Percentiles rank a stretch among this genome's conserved stretches.
phyloP scores from a whole-genome alignment of 208 protist genomes.

The Crithidia mellificae region DNA sequence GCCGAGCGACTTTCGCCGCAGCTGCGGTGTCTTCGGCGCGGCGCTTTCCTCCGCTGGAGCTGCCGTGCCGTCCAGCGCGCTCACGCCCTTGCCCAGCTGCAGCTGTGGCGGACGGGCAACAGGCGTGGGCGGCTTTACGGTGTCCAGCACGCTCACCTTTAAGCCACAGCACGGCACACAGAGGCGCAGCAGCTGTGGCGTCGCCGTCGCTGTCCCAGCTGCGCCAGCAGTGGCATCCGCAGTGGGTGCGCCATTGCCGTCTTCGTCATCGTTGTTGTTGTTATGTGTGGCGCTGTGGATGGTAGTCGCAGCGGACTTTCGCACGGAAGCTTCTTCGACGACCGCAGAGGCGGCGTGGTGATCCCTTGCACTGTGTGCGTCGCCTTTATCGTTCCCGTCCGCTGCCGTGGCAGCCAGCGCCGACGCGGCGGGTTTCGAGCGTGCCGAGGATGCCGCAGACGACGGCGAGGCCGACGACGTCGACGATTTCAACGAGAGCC shows the following conservation, averaged over 20 bases:
- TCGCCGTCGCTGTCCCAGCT: too few species aligned
- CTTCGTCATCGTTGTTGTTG: too few species aligned
- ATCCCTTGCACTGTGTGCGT: not conserved
- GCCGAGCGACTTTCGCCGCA: not conserved
- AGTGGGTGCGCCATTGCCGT: too few species aligned
- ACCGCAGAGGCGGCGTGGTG: not conserved
- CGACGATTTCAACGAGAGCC: constrained; percentile 8
- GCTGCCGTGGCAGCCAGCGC: not conserved
- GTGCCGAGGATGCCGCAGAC: not conserved
- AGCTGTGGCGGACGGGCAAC: not conserved
- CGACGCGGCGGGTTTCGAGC: not conserved
- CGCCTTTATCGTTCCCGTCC: too few species aligned
- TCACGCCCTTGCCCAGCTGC: not conserved
- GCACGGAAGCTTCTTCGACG: not conserved
- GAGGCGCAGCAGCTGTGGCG: constrained; percentile 23
- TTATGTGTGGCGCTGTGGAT: not conserved
- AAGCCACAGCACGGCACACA: constrained; percentile 31
- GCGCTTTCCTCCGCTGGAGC: not conserved
- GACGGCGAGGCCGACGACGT: constrained; percentile 2
- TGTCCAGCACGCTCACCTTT: constrained; percentile 24
- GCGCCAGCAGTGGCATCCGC: not conserved
- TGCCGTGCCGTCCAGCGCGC: not conserved
- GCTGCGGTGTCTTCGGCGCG: constrained; percentile 1
- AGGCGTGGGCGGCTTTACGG: not conserved
- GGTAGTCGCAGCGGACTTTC: not conserved